Percentiles rank a stretch among this genome's conserved stretches.
Evolutionary conservation across 2,329 filamentous ascomycete species (phyloP).

Genomic region (Cladosporium cucumerinum): DNA sequence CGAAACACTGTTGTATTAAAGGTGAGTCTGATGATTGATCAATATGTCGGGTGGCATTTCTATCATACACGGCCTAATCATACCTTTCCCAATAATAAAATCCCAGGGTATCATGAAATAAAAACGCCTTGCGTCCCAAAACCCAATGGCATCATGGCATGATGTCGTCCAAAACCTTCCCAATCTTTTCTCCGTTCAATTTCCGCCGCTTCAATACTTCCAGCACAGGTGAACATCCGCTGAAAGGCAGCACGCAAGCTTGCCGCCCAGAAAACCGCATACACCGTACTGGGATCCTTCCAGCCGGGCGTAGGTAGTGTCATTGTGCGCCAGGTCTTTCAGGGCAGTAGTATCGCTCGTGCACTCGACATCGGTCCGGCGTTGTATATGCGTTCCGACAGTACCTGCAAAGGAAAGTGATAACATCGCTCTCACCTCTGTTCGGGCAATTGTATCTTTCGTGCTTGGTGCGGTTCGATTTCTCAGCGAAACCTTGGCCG

Average conservation of each 20-base stretch:
- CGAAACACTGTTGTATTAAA: neutral
- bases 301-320: neutral
- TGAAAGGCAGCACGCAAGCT: neutral
- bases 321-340: neutral
- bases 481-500: neutral
- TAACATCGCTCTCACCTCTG: neutral
- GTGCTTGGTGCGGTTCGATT: neutral
- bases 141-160: neutral
- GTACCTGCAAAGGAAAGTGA: neutral
- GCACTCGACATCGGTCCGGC: neutral
- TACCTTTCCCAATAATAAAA: conserved; percentile 3
- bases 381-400: neutral
- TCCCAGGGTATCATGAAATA: conserved; percentile 10
- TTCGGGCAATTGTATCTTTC: neutral
- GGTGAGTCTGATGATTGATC: neutral
- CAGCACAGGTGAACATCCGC: neutral
- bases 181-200: neutral
- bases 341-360: neutral
- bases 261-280: neutral
- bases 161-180: neutral
- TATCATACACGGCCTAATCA: neutral
- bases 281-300: too few relatives aligned
- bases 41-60: neutral
- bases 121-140: neutral
- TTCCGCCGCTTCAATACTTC: neutral